Evolutionary conservation across 2,329 filamentous ascomycete genomes (phyloP), one percentile per base, ranked within the genome.

Genomic region (Colletotrichum tropicale): DNA sequence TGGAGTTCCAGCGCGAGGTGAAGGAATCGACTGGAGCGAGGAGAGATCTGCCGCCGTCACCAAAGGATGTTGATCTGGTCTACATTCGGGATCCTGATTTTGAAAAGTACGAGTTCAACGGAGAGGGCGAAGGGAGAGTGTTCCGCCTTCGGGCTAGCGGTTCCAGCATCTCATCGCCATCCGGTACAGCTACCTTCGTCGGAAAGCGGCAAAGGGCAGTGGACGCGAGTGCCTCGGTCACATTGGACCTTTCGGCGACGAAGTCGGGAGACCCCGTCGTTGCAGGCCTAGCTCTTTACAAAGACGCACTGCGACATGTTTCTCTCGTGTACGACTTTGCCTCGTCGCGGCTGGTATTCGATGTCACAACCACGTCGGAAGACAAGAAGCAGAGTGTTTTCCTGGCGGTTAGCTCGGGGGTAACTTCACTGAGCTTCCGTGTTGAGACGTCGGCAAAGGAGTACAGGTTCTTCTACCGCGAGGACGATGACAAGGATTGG

Each of bases 221-320:
- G 8, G 30, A 73, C 8, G 60, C 60, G 18, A 66, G 64, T 12
- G 70, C 70, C 7, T 76, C 66, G 3, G 65, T 32, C 6, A 52
- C 0, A 13, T 61, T 62, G 12, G 32, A 60, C 30, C 18, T 56
- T 55, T 61, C 69, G 7, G 48, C 24, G 8, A 24, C 64, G 15
- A 8, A 10, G 9, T 9, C 13, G 10, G 34, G 32, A 3, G n/a
- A 56, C 8, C 10, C 55, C 0, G 18, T 77, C 8, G 26, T n/a
- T 13, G 71, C 75, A 3, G 75, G 75, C 3, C 24, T 75, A 4
- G 67, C 67, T 16, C 30, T 76, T 6, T 75, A 75, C 38, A 76
- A 76, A 28, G 75, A 76, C 48, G 55, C 67, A 2, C 56, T 74
- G 12, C 71, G 75, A 0, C 62, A 67, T 43, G 64, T 64, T 16